Evolutionary conservation across 2,329 filamentous ascomycete genomes (phyloP).

Genomic region (Microsporum audouinii): DNA sequence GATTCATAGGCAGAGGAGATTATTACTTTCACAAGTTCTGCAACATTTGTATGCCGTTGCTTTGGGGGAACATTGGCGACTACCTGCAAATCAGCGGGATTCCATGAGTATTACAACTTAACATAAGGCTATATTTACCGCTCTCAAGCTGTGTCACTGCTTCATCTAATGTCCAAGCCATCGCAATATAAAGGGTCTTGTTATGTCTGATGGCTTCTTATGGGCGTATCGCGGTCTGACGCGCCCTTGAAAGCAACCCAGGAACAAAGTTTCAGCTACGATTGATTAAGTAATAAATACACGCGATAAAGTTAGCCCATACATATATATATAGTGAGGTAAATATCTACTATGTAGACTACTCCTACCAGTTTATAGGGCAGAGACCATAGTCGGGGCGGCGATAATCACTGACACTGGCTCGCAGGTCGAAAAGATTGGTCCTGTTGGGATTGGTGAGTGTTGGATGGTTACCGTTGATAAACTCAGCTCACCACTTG

Average conservation of each 20-base stretch:
- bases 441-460: no score
- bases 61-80: conserved; percentile 46
- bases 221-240: background rate
- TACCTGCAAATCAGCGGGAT: conserved; percentile 11
- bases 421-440: no score
- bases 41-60: conserved; percentile 51
- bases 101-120: background rate
- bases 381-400: no score
- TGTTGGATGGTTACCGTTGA: no score
- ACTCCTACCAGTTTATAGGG: no score
- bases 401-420: no score
- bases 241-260: background rate
- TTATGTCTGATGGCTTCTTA: background rate
- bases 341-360: no score
- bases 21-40: conserved; percentile 53
- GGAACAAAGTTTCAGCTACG: background rate
- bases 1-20: conserved; percentile 53
- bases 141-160: conserved; percentile 14
- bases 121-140: conserved; percentile 9
- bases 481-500: no score
- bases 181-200: background rate
- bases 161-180: conserved; percentile 11
- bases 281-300: background rate
- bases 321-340: no score
- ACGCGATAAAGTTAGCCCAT: no score